Percentiles rank a stretch among this genome's conserved stretches.
Conservation (phyloP, 176 grass and related monocot species). For the Oryza meyeriana region DNA sequence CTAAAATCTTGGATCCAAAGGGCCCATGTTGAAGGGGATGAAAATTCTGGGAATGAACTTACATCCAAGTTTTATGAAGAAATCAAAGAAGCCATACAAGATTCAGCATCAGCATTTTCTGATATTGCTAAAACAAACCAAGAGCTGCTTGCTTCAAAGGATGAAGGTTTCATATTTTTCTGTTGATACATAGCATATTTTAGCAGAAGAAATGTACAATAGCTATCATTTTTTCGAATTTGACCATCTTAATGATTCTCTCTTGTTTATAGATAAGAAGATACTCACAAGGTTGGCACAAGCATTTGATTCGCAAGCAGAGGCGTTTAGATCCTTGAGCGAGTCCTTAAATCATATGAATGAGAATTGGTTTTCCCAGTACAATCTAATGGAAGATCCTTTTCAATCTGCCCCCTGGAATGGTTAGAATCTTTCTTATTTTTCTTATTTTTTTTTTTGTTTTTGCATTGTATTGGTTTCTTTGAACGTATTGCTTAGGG, state of each 20-base stretch:
- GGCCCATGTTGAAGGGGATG: slow-evolving; percentile 69
- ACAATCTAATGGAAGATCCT: slow-evolving; percentile 45
- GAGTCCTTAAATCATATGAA: slow-evolving; percentile 55
- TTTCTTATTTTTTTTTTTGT: too few species aligned
- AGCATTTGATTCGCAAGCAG: slow-evolving; percentile 75
- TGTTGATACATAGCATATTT: slow-evolving; percentile 15
- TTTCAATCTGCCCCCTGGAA: slow-evolving; percentile 58
- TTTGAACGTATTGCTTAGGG: neutral
- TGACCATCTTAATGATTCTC: slow-evolving; percentile 3
- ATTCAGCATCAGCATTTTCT: slow-evolving; percentile 63
- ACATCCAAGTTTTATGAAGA: slow-evolving; percentile 70
- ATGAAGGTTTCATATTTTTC: slow-evolving; percentile 59
- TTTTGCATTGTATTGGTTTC: neutral
- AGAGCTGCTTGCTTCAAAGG: slow-evolving; percentile 74
- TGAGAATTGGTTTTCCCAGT: slow-evolving; percentile 47
- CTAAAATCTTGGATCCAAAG: slow-evolving; percentile 70
- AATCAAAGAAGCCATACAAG: slow-evolving; percentile 68
- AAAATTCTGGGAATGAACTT: slow-evolving; percentile 42
- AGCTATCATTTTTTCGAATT: slow-evolving; percentile 11
- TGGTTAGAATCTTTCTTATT: slow-evolving; percentile 49
- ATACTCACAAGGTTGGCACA: slow-evolving; percentile 62
- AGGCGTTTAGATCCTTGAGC: slow-evolving; percentile 76
- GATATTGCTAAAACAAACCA: slow-evolving; percentile 68
- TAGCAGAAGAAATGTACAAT: neutral
- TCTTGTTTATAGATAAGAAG: slow-evolving; percentile 57